Conservation (phyloP, 176 grass and related monocot species). For the Cenchrus fungigraminus region DNA sequence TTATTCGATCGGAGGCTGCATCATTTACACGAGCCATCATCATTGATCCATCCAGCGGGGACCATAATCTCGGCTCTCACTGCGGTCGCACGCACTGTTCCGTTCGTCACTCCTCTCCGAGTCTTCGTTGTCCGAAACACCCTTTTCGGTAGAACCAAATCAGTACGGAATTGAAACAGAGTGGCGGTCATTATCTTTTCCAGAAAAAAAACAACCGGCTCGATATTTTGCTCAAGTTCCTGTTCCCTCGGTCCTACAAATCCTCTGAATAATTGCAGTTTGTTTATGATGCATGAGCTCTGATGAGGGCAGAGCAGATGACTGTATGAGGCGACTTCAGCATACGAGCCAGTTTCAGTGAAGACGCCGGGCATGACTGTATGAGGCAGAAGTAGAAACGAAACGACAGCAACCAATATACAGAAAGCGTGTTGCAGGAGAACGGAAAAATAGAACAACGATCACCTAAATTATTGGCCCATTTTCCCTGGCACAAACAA, state of each 20-base stretch:
- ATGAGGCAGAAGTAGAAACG: background rate
- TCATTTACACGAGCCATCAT: conserved; percentile 35
- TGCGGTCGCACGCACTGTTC: conserved; percentile 28
- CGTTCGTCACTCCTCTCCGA: background rate
- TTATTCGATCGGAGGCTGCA: conserved; percentile 45
- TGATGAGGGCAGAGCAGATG: background rate
- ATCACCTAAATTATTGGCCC: background rate
- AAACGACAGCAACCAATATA: no score
- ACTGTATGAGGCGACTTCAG: background rate
- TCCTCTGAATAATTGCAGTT: background rate
- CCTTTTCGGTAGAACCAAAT: background rate
- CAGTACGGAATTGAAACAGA: background rate
- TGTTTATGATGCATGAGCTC: background rate
- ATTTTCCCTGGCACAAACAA: background rate
- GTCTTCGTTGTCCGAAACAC: background rate
- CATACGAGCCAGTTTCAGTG: background rate
- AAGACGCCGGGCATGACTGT: background rate
- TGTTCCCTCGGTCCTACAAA: background rate
- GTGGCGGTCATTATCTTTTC: background rate
- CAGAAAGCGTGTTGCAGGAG: background rate
- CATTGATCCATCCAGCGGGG: conserved; percentile 10
- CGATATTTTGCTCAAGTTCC: background rate
- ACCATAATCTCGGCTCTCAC: background rate
- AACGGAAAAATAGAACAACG: background rate
- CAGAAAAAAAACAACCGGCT: background rate